Conservation (phyloP, 331 rosid species). For the Arachis monticola region DNA sequence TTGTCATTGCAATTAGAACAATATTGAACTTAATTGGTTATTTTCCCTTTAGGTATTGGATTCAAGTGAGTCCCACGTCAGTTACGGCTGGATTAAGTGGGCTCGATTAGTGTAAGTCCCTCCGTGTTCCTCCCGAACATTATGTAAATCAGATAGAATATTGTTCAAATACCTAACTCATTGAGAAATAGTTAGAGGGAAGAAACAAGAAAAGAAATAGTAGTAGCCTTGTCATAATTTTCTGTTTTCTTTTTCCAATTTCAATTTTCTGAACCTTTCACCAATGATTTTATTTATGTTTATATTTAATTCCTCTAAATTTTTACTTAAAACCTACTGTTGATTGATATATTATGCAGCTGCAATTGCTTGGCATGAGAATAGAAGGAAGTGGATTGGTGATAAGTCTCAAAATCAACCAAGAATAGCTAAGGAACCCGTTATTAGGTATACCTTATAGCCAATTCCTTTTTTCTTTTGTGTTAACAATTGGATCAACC, state of each 20-base stretch:
- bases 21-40: too few relatives aligned
- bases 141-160: too few relatives aligned
- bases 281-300: too few relatives aligned
- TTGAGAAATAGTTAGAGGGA: too few relatives aligned
- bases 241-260: neutral
- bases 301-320: neutral
- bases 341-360: constrained; percentile 57
- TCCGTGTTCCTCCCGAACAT: too few relatives aligned
- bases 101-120: too few relatives aligned
- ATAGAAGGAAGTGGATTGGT: constrained; percentile 89
- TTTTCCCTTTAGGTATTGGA: too few relatives aligned
- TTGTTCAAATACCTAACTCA: neutral
- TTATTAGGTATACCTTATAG: constrained; percentile 66
- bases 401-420: constrained; percentile 61
- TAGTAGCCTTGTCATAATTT: neutral
- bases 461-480: constrained; percentile 6
- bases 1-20: constrained; percentile 9
- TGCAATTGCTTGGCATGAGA: constrained; percentile 82
- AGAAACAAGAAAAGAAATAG: neutral
- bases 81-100: too few relatives aligned
- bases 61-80: too few relatives aligned
- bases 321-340: constrained; percentile 37
- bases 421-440: constrained; percentile 67
- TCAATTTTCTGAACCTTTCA: too few relatives aligned
- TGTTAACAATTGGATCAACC: neutral